A percentile compares a stretch with the other conserved stretches of the same genome.
Conservation (phyloP, 768 basidiomycete genomes). For the Agrocybe praecox region DNA sequence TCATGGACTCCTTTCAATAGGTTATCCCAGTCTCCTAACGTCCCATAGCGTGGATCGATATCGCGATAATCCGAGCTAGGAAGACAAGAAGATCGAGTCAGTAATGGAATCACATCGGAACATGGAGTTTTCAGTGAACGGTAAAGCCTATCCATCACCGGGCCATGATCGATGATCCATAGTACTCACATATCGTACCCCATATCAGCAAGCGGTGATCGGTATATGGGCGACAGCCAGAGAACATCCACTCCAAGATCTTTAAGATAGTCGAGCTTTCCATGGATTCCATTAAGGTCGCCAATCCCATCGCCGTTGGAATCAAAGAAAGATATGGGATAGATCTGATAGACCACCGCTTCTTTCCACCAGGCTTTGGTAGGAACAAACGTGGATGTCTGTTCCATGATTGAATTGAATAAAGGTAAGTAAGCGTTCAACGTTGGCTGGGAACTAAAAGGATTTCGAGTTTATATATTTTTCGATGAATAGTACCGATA, state of each 20-base stretch:
- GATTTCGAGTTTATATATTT: no score
- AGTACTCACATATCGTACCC: slow-evolving; percentile 72
- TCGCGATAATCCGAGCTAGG: slow-evolving; percentile 64
- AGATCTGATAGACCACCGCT: slow-evolving; percentile 67
- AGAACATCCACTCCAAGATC: slow-evolving; percentile 67
- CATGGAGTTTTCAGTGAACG: no score
- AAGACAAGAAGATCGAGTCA: not conserved
- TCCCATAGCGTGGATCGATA: slow-evolving; percentile 68
- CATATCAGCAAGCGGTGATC: slow-evolving; percentile 71
- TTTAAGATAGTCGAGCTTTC: slow-evolving; percentile 70
- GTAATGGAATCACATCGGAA: no score
- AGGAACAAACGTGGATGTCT: not conserved
- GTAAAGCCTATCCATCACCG: no score
- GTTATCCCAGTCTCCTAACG: slow-evolving; percentile 59
- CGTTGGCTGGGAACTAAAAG: no score
- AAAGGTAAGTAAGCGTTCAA: no score
- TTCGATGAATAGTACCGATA: no score
- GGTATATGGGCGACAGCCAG: slow-evolving; percentile 76
- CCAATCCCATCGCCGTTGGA: slow-evolving; percentile 74
- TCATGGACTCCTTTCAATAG: slow-evolving; percentile 56
- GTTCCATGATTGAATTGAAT: not conserved
- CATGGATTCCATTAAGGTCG: slow-evolving; percentile 65
- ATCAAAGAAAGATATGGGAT: slow-evolving; percentile 71
- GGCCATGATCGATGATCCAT: no score
- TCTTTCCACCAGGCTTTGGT: slow-evolving; percentile 57